These are phyloP conservation scores for Nothophytophthora sp. DNA, from an alignment of 352 stramenopile genomes.

Conservation along the genomic window DNA sequence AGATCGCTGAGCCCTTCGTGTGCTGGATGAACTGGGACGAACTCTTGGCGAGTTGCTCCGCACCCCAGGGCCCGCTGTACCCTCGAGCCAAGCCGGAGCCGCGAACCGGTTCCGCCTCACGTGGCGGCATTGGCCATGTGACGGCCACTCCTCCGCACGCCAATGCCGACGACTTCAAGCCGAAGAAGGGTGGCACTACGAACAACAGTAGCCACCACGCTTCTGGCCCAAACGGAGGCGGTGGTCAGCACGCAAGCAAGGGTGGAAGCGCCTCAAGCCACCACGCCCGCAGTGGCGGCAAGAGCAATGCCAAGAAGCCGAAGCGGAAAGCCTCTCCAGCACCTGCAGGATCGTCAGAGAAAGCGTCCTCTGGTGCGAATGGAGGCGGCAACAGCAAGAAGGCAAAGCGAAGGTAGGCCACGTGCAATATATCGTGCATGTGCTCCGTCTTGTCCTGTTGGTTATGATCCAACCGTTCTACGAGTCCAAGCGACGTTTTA, in stretches of 20 bases:
- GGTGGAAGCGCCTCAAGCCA: neutral
- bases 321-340: conserved; percentile 28
- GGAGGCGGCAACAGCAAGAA: conserved; percentile 1
- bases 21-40: conserved; percentile 90
- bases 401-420: conserved; percentile 1
- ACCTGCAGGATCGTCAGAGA: too few species aligned
- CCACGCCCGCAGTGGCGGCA: neutral
- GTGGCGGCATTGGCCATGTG: neutral
- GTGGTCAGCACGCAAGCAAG: neutral
- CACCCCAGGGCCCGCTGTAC: conserved; percentile 48
- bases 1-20: conserved; percentile 72
- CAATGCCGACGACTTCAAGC: conserved; percentile 7
- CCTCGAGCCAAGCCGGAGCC: conserved; percentile 14
- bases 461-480: neutral
- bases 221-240: neutral
- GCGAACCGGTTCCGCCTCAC: neutral
- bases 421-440: neutral
- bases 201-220: neutral
- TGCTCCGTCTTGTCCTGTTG: neutral
- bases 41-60: conserved; percentile 76
- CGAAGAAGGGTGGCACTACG: conserved; percentile 5
- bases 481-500: neutral
- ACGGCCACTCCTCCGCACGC: neutral
- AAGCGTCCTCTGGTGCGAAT: neutral
- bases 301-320: conserved; percentile 16